Evolutionary conservation across 352 stramenopile species (phyloP), one percentile per base, ranked within the genome.

Genomic region (Phytopythium vexans): DNA sequence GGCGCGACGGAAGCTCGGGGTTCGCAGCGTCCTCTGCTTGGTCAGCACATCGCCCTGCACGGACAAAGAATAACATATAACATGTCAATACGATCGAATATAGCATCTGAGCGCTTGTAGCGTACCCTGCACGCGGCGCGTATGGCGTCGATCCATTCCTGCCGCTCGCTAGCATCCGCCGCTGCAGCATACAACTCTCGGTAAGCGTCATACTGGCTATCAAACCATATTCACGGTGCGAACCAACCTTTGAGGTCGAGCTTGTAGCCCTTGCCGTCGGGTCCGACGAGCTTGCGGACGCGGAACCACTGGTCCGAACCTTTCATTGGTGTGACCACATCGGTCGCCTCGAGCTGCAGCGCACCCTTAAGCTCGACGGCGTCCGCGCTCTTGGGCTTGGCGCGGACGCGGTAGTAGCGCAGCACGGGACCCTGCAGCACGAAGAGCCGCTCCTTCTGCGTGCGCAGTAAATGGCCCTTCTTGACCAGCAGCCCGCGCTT

Each of bases 291-390:
- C 60, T 89, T 82, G 16, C 81, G 77, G 39, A 89, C 54, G 37
- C 77, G 62, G 45, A 89, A 78, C 79, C 79, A 89, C 47, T 71
- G 53, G 46, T 82, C 72, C 7, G 77, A 85, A 36, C 73, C 66
- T 12, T 75, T 66, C 32, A 63, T 41, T 8, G 79, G 66, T 21
- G 74, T 70, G 56, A 89, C 60, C 32, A 84, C 62, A 60, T 82
- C 72, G 33, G 61, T 72, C 31, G 62, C 54, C 41, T 67, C 63
- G 37, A 82, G 64, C 54, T 80, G 54, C 33, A 82, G 67, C 41
- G 74, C 62, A 3, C 72, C 72, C 37, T 77, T 78, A 21, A 82
- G 58, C 33, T 73, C 40, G 15, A 65, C 56, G 41, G 62, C 59
- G 4, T 64, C 58, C 35, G 58, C 55, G 33, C 50, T 63, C 1